phyloP scores from a whole-genome alignment of 2,329 filamentous ascomycete species.

The Pseudogymnoascus sp. region DNA sequence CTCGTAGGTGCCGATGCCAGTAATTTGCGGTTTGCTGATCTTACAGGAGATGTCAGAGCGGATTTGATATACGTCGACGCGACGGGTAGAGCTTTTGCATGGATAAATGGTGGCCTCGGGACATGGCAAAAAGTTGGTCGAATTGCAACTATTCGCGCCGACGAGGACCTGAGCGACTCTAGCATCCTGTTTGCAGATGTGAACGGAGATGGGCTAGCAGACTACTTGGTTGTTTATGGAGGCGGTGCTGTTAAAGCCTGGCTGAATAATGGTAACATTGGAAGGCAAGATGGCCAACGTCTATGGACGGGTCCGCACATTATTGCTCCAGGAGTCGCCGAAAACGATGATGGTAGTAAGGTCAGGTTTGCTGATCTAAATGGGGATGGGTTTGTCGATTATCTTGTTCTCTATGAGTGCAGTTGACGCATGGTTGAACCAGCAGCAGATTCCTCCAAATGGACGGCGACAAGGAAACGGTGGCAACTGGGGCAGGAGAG shows the following conservation, averaged over 20 bases:
- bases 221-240: slow-evolving; percentile 8
- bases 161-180: neutral
- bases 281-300: neutral
- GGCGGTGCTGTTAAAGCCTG: slow-evolving; percentile 9
- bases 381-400: neutral
- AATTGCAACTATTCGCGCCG: neutral
- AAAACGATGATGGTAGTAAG: neutral
- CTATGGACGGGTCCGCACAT: neutral
- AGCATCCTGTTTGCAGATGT: slow-evolving; percentile 8
- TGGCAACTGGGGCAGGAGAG: neutral
- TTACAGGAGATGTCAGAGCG: slow-evolving; percentile 29
- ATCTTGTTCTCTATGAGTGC: neutral
- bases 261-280: slow-evolving; percentile 8
- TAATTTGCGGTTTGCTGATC: slow-evolving; percentile 31
- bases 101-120: neutral
- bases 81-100: neutral
- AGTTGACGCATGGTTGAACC: neutral
- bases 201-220: slow-evolving; percentile 4
- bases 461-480: neutral
- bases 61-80: slow-evolving; percentile 19
- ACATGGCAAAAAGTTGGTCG: neutral
- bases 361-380: neutral
- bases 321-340: neutral
- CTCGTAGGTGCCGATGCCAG: slow-evolving; percentile 23
- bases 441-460: neutral